Percentiles rank a stretch among this genome's conserved stretches.
Conservation (phyloP, 2,329 filamentous ascomycete genomes). For the Dryadomyces quercus-mongolicae region DNA sequence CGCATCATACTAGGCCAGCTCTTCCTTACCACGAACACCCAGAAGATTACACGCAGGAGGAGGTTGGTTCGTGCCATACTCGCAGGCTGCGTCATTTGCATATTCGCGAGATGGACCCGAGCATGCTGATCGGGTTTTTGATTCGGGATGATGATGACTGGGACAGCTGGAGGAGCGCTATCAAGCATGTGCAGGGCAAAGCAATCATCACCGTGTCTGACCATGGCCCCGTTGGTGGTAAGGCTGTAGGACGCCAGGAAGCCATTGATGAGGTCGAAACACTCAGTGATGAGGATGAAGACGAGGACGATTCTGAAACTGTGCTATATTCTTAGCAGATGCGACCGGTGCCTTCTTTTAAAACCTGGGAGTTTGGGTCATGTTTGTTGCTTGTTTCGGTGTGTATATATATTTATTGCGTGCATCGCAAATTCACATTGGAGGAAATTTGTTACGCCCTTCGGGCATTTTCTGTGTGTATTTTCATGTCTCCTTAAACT, state of each 20-base stretch:
- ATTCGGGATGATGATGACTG: conserved; percentile 77
- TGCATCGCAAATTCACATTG: too few relatives aligned
- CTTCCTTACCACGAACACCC: conserved; percentile 51
- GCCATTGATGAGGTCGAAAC: conserved; percentile 86
- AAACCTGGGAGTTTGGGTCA: not conserved
- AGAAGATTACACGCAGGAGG: conserved; percentile 52
- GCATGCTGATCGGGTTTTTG: conserved; percentile 91
- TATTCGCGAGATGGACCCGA: conserved; percentile 90
- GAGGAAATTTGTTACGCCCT: too few relatives aligned
- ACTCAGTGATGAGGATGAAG: conserved; percentile 59
- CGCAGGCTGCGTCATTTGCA: conserved; percentile 70
- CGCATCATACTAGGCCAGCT: conserved; percentile 70
- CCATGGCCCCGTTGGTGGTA: conserved; percentile 46
- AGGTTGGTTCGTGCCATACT: conserved; percentile 78
- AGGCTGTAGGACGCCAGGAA: conserved; percentile 47
- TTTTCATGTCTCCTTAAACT: too few relatives aligned
- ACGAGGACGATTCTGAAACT: conserved; percentile 21
- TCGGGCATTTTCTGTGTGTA: too few relatives aligned
- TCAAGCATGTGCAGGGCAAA: conserved; percentile 68
- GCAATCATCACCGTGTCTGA: conserved; percentile 76
- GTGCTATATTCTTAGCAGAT: conserved; percentile 15
- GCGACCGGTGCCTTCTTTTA: not conserved
- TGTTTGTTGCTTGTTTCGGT: not conserved
- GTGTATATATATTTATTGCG: too few relatives aligned
- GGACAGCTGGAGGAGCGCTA: conserved; percentile 64